A percentile compares a stretch with the other conserved stretches of the same genome.
phyloP scores from a whole-genome alignment of 2,329 filamentous ascomycete genomes.

The Venturia asperata region DNA sequence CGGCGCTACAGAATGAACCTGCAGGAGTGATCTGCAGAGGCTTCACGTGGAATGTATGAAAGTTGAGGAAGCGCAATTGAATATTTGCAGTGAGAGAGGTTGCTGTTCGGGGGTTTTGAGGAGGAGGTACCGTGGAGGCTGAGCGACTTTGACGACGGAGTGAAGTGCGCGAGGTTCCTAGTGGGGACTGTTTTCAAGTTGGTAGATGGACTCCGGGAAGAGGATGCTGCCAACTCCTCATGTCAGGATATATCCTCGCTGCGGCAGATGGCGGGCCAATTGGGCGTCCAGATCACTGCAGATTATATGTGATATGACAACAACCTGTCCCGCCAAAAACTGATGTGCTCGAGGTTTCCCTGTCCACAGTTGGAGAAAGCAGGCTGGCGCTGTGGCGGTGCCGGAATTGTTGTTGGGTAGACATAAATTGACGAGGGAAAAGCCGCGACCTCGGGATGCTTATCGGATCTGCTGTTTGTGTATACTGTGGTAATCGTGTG shows the following conservation, averaged over 20 bases:
- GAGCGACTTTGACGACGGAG: not conserved
- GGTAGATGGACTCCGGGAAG: conserved; percentile 1
- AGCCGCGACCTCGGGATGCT: not conserved
- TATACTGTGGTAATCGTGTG: not conserved
- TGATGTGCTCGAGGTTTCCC: not conserved
- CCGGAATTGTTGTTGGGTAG: not conserved
- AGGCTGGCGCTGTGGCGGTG: not conserved
- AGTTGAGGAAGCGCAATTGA: not conserved
- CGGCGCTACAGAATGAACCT: not conserved
- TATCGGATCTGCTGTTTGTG: conserved; percentile 1
- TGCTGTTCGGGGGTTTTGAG: not conserved
- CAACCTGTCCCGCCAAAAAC: not conserved
- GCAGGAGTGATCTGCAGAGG: not conserved
- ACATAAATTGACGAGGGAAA: not conserved
- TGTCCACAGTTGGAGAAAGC: not conserved
- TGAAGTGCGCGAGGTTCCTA: not conserved
- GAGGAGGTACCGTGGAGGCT: not conserved
- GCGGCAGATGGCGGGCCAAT: not conserved
- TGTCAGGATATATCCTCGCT: conserved; percentile 8
- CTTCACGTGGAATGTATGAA: not conserved
- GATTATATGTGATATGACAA: not conserved
- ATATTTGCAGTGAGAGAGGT: not conserved
- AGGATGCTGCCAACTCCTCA: not conserved
- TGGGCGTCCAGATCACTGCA: not conserved
- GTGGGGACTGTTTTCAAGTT: not conserved